These are phyloP conservation scores for Fraxinus dipetala DNA, from an alignment of 305 asterid genomes.

Conservation along the genomic window DNA sequence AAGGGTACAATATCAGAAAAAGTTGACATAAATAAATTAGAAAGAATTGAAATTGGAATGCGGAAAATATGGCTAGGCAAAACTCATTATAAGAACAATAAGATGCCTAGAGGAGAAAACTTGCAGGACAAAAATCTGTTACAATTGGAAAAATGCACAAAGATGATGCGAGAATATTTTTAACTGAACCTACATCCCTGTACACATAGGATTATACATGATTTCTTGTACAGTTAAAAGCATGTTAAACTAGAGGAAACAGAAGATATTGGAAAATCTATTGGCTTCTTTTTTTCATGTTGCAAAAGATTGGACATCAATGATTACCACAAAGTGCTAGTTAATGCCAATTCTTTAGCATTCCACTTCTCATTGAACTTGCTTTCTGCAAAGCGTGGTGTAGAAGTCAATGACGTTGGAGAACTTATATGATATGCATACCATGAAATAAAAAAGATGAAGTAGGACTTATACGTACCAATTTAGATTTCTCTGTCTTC, in stretches of 20 bases:
- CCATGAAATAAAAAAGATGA: not conserved
- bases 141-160: not conserved
- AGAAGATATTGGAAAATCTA: slow-evolving; percentile 15
- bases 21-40: not conserved
- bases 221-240: slow-evolving; percentile 18
- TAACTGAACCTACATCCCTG: not conserved
- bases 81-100: not conserved
- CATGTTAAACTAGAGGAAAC: slow-evolving; percentile 12
- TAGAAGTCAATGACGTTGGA: not conserved
- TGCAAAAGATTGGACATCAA: slow-evolving; percentile 12
- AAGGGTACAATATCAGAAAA: not conserved
- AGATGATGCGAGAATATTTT: not conserved
- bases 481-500: slow-evolving; percentile 83
- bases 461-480: slow-evolving; percentile 32
- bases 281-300: not conserved
- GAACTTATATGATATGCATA: not conserved
- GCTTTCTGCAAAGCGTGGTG: slow-evolving; percentile 43
- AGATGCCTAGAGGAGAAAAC: not conserved
- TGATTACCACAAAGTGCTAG: slow-evolving; percentile 6
- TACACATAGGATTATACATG: not conserved
- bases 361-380: slow-evolving; percentile 51
- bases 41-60: not conserved
- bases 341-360: slow-evolving; percentile 64
- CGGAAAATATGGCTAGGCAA: not conserved
- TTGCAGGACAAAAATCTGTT: not conserved